Conservation (phyloP, 805 yeast genomes). For the Maudiozyma pseudohumilis region DNA sequence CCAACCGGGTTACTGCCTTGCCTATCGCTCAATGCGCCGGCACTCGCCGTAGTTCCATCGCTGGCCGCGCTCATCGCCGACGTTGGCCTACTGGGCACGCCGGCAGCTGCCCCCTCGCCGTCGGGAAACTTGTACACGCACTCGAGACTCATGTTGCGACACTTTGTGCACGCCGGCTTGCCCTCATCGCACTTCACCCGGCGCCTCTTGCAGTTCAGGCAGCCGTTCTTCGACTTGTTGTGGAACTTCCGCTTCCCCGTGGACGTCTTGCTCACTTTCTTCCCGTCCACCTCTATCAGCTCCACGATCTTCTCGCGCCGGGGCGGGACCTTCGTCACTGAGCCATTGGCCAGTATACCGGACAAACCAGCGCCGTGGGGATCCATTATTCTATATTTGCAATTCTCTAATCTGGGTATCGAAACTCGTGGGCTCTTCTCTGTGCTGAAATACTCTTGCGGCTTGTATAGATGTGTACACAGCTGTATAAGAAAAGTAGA, state of each 20-base stretch:
- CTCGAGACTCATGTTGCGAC: slow-evolving; percentile 65
- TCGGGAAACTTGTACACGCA: slow-evolving; percentile 46
- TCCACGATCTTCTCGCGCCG: slow-evolving; percentile 18
- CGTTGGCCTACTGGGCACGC: not conserved
- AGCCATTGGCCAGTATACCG: too few species aligned
- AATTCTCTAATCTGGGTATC: too few species aligned
- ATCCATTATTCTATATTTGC: too few species aligned
- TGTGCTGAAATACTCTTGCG: too few species aligned
- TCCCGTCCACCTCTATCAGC: slow-evolving; percentile 30
- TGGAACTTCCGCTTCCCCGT: slow-evolving; percentile 81
- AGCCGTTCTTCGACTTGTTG: slow-evolving; percentile 80
- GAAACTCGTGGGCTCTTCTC: too few species aligned
- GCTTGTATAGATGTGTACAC: too few species aligned
- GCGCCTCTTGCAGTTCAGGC: slow-evolving; percentile 79
- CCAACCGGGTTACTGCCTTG: not conserved
- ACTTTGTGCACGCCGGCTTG: slow-evolving; percentile 70
- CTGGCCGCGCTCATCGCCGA: not conserved
- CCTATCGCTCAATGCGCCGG: not conserved
- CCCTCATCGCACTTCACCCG: slow-evolving; percentile 89
- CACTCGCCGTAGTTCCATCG: not conserved
- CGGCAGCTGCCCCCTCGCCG: not conserved
- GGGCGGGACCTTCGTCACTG: too few species aligned
- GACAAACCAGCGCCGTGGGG: too few species aligned
- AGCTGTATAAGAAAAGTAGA: too few species aligned
- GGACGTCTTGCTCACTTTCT: slow-evolving; percentile 33